Evolutionary conservation across 805 yeast genomes (phyloP), one percentile per base, ranked within the genome.

Genomic region (Starmerella bombi): DNA sequence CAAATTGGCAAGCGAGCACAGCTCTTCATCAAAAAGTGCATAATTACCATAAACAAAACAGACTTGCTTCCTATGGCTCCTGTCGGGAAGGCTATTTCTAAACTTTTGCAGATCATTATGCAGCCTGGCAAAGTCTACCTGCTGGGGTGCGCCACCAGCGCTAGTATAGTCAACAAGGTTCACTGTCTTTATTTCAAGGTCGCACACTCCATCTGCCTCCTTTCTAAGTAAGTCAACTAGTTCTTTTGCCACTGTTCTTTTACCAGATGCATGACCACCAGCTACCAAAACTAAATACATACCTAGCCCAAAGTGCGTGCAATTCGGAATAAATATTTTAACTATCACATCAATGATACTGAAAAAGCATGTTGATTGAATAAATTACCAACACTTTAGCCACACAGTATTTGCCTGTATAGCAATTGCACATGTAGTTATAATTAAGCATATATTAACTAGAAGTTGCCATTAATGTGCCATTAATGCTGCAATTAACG

Each of bases 41-140:
- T 86, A 86, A 16, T 79, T 62, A 2, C 97, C 96, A 49, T 77
- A 77, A 1, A 84, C 69, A 5, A 85, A 58, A 10, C 69, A 56
- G 15, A 73, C 51, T 3, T 22, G 27, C 14, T 27, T 25, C n/a
- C n/a, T n/a, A n/a, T n/a, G n/a, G 16, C 19, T 44, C 9, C 34
- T 22, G 4, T 5, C n/a, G 36, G 5, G 25, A 10, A 12, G 17
- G 18, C 8, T 39, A 14, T 38, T 30, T 36, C 37, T 14, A 16
- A 42, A 39, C 17, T 25, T 25, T 17, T 25, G 34, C 25, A 47
- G 36, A 39, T 38, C 49, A 3, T 40, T 25, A 14, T 48, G 40
- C 6, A 65, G 38, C 17, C 37, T 38, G 1, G 48, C 55, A 38
- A 68, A 62, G 46, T 68, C 65, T 34, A 55, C 55, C 6, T 29